Conservation (phyloP, 2,329 filamentous ascomycete genomes). For the Teratosphaeria pseudoeucalypti region DNA sequence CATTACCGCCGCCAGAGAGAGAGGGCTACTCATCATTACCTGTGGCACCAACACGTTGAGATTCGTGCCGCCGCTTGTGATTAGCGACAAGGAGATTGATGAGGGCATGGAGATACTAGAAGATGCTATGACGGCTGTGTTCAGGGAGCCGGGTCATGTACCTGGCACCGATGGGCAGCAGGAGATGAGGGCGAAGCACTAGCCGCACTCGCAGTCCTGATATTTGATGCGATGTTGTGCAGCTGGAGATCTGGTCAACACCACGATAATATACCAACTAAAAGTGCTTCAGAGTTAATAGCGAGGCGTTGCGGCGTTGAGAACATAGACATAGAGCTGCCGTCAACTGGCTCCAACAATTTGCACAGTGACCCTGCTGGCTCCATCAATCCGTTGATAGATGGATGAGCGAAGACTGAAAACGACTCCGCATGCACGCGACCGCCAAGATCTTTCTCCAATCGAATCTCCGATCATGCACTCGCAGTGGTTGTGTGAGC, state of each 20-base stretch:
- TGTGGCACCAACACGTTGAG: constrained; percentile 85
- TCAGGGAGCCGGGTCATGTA: constrained; percentile 30
- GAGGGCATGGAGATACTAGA: constrained; percentile 67
- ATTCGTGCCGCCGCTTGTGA: constrained; percentile 79
- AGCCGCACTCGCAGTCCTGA: neutral
- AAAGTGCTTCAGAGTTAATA: neutral
- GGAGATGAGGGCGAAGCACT: constrained; percentile 26
- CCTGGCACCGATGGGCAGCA: constrained; percentile 34
- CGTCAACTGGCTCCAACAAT: neutral
- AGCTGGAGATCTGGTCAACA: neutral
- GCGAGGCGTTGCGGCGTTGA: neutral
- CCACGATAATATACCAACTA: neutral
- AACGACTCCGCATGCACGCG: no score
- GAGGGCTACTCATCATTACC: constrained; percentile 81
- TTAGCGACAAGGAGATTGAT: constrained; percentile 70
- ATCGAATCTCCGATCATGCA: no score
- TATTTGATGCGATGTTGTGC: neutral
- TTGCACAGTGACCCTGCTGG: neutral
- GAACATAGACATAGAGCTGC: neutral
- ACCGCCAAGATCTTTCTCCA: no score
- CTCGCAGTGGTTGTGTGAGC: no score
- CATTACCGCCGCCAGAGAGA: constrained; percentile 75
- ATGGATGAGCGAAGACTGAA: no score
- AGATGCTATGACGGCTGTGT: constrained; percentile 49
- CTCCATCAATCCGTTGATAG: neutral